Percentiles rank a stretch among this genome's conserved stretches.
Conservation (phyloP, 2,329 filamentous ascomycete species). For the Albifimbria verrucaria region DNA sequence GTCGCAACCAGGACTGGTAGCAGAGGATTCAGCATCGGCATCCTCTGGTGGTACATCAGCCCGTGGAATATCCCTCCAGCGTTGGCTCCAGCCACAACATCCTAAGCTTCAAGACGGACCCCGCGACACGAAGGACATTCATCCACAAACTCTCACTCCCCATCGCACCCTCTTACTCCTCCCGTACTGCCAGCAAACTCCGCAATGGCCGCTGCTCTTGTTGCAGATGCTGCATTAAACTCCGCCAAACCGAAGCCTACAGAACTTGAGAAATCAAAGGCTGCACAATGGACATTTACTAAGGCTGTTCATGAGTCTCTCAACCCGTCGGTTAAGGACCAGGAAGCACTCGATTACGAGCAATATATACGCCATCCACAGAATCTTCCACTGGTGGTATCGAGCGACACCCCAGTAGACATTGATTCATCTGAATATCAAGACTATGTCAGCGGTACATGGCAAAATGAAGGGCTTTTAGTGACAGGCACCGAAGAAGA, state of each 20-base stretch:
- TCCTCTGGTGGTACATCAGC: constrained; percentile 34
- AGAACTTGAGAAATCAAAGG: constrained; percentile 70
- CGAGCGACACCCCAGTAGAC: constrained; percentile 60
- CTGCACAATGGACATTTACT: constrained; percentile 83
- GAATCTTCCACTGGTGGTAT: constrained; percentile 78
- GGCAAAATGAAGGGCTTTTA: constrained; percentile 57
- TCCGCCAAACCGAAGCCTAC: constrained; percentile 50
- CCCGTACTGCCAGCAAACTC: not conserved
- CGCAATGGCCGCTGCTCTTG: constrained; percentile 12
- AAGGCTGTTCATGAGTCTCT: constrained; percentile 83
- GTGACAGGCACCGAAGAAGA: constrained; percentile 46
- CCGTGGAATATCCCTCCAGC: constrained; percentile 53
- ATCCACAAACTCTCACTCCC: not conserved
- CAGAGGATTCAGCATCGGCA: constrained; percentile 39
- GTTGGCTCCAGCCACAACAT: constrained; percentile 56
- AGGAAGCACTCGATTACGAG: constrained; percentile 82
- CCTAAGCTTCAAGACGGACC: constrained; percentile 22
- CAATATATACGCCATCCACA: constrained; percentile 88
- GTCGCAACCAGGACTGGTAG: constrained; percentile 21
- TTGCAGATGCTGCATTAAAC: constrained; percentile 14
- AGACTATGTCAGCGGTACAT: constrained; percentile 72
- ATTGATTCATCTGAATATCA: constrained; percentile 66
- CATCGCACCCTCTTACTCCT: constrained; percentile 11
- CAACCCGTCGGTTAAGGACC: constrained; percentile 73
- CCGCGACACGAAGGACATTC: not conserved